Conservation (phyloP, 129 eudicot species). For the sunflower (Helianthus annuus) region DNA sequence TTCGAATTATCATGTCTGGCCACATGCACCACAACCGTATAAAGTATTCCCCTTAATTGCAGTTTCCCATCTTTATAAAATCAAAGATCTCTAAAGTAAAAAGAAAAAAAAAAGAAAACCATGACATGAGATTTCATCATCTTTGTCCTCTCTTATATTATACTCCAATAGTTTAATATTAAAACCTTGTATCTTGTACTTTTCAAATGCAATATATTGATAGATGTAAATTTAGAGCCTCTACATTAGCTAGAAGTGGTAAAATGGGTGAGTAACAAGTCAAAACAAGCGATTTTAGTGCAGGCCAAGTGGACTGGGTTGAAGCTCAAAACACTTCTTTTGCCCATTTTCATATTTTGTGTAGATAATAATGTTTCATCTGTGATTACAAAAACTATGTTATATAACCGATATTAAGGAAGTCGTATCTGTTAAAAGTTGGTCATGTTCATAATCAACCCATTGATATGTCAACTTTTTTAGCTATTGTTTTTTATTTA, state of each 20-base stretch:
- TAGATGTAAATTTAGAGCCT: neutral
- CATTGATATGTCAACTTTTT: neutral
- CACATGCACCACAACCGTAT: constrained; percentile 62
- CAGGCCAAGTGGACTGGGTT: neutral
- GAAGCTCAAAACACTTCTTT: neutral
- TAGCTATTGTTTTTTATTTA: neutral
- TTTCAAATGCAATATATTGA: constrained; percentile 6
- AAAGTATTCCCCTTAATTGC: constrained; percentile 42
- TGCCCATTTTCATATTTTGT: neutral
- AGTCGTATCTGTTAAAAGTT: neutral
- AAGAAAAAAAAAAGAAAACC: constrained; percentile 29
- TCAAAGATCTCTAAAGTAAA: constrained; percentile 37
- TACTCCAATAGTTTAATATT: constrained; percentile 12
- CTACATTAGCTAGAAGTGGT: too few species aligned
- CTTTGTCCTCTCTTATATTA: constrained; percentile 37
- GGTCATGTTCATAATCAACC: neutral
- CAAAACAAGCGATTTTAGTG: neutral
- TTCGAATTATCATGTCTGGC: constrained; percentile 59
- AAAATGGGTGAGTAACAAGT: neutral
- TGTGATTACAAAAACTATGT: neutral
- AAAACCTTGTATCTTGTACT: constrained; percentile 9
- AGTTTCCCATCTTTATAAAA: constrained; percentile 24
- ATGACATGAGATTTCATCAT: constrained; percentile 55
- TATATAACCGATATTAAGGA: neutral
- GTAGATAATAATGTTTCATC: too few species aligned